Base-by-base conservation (phyloP, 2,329 filamentous ascomycete genomes). In the Apiospora sp. region DNA sequence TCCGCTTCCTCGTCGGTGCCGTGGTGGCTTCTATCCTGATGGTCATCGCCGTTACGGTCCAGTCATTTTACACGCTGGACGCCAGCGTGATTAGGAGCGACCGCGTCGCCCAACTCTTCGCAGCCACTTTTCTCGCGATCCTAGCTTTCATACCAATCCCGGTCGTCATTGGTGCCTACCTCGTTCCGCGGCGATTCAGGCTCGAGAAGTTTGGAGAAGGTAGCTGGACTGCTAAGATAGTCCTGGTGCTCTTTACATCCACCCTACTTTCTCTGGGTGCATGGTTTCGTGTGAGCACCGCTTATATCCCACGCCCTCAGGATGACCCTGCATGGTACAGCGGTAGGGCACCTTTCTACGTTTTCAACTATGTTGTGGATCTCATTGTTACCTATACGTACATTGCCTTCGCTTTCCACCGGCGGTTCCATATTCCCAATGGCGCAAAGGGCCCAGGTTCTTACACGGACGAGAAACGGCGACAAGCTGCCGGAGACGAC, bases 281-380 rank as follows among this genome's bases (percentile, higher is more conserved):
- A 0, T 83, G 84, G 6, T 92, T 90, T 80, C 84, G 90, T 19
- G 83, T 85, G 30, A 90, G 86, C 4, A 87, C 85, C 0, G 81
- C 76, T 19, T 90, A 85, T 80, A 82, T 83, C 71, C n/a, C 68
- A 24, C 83, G 81, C 71, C 85, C 78, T 24, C 77, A 76, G 73
- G 84, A 69, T 1, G 70, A 86, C 72, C 85, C 88, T 16, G 87
- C 89, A 4, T 88, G 87, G 82, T 92, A 90, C 76, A 84, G 90
- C 76, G 83, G 82, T 71, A 90, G 89, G 77, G 87, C 87, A 3
- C 86, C 86, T 70, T 93, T 91, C 81, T 93, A 93, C 80, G 80
- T 89, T 71, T 91, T 92, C 79, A 88, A 91, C 78, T 92, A 92
- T 76, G 81, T 81, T 0, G 79, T 92, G n/a, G 92, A 93, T 78